Conservation (phyloP, 164 flowering plant species). For the Tinospora cordifolia region DNA sequence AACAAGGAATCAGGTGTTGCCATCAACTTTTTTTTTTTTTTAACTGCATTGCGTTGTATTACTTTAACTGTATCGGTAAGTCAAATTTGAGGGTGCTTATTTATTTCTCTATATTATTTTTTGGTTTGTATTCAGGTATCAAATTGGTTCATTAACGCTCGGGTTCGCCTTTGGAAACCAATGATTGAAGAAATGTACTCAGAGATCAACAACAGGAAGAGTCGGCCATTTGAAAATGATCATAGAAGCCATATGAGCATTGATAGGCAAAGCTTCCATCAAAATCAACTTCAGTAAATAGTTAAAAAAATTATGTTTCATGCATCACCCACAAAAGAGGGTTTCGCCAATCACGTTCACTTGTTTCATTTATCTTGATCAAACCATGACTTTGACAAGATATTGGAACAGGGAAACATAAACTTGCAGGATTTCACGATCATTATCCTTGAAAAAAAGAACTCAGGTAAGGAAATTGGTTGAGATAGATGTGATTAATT, state of each 20-base stretch:
- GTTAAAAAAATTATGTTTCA: too few relatives aligned
- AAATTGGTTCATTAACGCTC: slow-evolving; percentile 80
- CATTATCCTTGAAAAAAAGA: background rate
- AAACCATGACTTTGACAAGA: background rate
- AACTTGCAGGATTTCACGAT: background rate
- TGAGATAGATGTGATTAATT: background rate
- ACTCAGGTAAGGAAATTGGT: background rate
- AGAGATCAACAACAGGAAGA: slow-evolving; percentile 36
- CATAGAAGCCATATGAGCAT: slow-evolving; percentile 8
- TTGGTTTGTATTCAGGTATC: slow-evolving; percentile 46
- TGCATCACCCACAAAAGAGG: background rate
- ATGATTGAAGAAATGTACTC: slow-evolving; percentile 81
- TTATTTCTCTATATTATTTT: background rate
- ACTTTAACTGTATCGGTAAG: background rate
- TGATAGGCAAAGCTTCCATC: slow-evolving; percentile 9
- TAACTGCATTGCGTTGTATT: background rate
- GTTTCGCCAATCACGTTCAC: background rate
- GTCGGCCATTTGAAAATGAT: slow-evolving; percentile 16
- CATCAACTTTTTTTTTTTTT: too few relatives aligned
- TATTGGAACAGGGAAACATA: background rate
- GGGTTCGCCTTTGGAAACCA: slow-evolving; percentile 86
- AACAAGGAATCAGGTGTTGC: slow-evolving; percentile 84
- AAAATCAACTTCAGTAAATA: slow-evolving; percentile 1
- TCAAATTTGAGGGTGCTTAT: background rate
- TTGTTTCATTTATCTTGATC: background rate